Evolutionary conservation across 768 basidiomycete species (phyloP), one percentile per base, ranked within the genome.

Genomic region (Peribolospora kevripleyi): DNA sequence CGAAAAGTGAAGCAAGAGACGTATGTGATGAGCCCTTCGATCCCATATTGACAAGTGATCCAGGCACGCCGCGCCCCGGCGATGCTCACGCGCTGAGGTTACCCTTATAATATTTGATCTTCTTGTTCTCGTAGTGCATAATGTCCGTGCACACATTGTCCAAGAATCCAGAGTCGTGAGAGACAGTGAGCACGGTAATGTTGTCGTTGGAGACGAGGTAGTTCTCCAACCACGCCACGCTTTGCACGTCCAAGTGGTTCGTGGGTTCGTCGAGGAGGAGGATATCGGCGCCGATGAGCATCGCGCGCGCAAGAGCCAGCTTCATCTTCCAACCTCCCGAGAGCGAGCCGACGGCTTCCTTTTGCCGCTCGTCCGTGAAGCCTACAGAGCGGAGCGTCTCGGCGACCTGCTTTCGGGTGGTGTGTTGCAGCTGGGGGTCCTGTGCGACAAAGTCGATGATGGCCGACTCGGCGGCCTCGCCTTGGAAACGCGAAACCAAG

Each of bases 261-360:
- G 67, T 68, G 50, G 67, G 67, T 54, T 65, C 64, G 63, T 90
- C 68, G 58, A 73, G 66, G 41, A 73, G 65, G 51, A 73, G 63
- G 54, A 73, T 68, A 58, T 73, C 70, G 57, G 71, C 90, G 62
- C 90, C 87, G 71, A 91, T 90, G 52, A 95, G 71, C 87, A 97
- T 97, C 9, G 90, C 91, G 61, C 90, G 73, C 6, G 86, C 87
- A 46, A 97, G 75, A 66, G 95, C 90, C 53, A 95, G 57, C 54
- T 93, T 93, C 90, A 97, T 95, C 72, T 97, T 97, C 90, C 90
- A 97, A 47, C 91, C 90, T 63, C 91, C 91, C 10, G 88, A 93
- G 58, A 95, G 72, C 46, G 84, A 81, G 50, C 82, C 86, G 57
- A 95, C 88, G 52, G 76, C 70, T 62, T 91, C 84, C 46, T 75